Evolutionary conservation across 129 eudicot genomes (phyloP), one percentile per base, ranked within the genome.

Genomic region (Logfia minima): DNA sequence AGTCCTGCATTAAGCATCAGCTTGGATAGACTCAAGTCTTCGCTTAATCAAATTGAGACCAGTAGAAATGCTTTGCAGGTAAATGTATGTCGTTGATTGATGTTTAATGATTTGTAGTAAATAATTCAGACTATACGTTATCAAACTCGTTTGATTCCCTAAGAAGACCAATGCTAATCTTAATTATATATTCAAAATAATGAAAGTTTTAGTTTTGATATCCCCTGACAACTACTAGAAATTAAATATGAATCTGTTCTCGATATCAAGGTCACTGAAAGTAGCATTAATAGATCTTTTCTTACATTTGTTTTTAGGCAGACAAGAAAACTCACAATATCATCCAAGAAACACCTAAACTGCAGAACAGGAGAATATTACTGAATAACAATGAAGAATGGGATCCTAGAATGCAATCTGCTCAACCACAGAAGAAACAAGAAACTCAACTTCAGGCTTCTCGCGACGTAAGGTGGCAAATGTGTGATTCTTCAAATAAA

Each of bases 381-480:
- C 34, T 37, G 73, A 83, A 77, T 35, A 71, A 74, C 24, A 79
- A 53, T 23, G 76, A 53, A 75, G 70, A 76, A 48, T 13, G 1
- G 39, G 68, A 35, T 34, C 35, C 17, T 37, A 35, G 13, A 59
- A 37, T 37, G 77, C 77, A 22, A 35, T 74, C 77, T 77, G 56
- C 58, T 21, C 76, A 59, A 48, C 72, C 66, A 48, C 89, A 53
- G 19, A 72, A 60, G 51, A 80, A 70, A 72, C 87, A 68, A 51
- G 90, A 90, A 85, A 86, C 83, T 32, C 90, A 85, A 83, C 83
- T 93, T 70, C 86, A 90, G 80, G 97, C 95, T 67, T 87, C 98
- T 80, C 96, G 96, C 81, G 96, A 93, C 83, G 96, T 93, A 90
- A 90, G 95, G 88, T 90, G 88, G 80, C 88, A 69, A 71, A 76